Percentiles rank a stretch among this genome's conserved stretches.
These are phyloP conservation scores for Saccharomycopsis vini DNA, from an alignment of 805 yeast species.

Conservation along the genomic window DNA sequence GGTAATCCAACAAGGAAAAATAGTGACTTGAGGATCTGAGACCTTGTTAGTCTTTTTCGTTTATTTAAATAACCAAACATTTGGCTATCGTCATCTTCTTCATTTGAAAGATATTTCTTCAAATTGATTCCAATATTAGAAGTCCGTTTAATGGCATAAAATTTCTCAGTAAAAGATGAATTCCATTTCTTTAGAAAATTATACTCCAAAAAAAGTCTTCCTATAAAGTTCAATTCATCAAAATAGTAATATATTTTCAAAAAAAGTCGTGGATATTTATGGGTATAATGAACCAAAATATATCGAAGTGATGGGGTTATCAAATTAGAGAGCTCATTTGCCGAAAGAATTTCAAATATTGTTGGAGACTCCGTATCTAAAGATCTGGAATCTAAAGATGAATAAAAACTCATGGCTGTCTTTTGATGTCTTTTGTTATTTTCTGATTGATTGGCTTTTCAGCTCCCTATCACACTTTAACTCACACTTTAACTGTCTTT, in stretches of 20 bases:
- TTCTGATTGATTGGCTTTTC: too few relatives aligned
- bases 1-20: constrained; percentile 56
- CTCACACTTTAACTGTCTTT: too few relatives aligned
- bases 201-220: constrained; percentile 63
- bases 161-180: constrained; percentile 82
- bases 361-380: constrained; percentile 76
- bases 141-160: constrained; percentile 75
- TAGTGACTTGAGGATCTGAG: constrained; percentile 48
- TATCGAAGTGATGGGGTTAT: constrained; percentile 78
- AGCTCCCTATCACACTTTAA: too few relatives aligned
- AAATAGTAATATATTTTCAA: constrained; percentile 55
- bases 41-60: constrained; percentile 41
- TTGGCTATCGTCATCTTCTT: constrained; percentile 5
- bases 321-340: constrained; percentile 66
- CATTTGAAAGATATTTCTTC: not conserved
- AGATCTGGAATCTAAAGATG: constrained; percentile 68
- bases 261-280: constrained; percentile 62
- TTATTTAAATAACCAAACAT: constrained; percentile 27
- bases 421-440: too few relatives aligned
- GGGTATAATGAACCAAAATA: constrained; percentile 72
- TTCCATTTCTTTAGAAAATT: constrained; percentile 65
- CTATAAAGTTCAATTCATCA: constrained; percentile 62
- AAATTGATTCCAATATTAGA: constrained; percentile 23
- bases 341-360: constrained; percentile 76
- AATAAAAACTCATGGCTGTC: constrained; percentile 61